Base-by-base conservation (phyloP, 2,329 filamentous ascomycete genomes). In the Catunica adiposa region DNA sequence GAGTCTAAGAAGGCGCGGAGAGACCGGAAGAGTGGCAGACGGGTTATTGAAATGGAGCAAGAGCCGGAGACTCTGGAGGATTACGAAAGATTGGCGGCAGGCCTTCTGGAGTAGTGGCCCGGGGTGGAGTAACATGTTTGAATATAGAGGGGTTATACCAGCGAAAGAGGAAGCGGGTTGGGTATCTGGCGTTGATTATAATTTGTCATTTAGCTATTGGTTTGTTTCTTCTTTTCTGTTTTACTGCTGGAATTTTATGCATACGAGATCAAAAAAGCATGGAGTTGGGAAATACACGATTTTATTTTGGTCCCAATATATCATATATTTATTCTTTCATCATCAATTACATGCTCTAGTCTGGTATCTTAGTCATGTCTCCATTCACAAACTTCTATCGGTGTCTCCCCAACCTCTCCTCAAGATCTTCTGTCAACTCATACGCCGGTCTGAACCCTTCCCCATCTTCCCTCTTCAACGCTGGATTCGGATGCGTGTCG, bases 401-500 rank as follows among this genome's bases (percentile, higher is more conserved):
- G 9, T 85, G 81, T 59, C 88, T 76, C 0, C 88, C 88, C 55
- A 92, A 68, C 55, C 88, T 77, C 70, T 94, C 88, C 63, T 86
- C 84, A 40, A 83, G 73, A 66, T 94, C 88, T 59, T 82, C 78
- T 53, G 77, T 73, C 62, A 92, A 69, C 65, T 87, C 83, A 65
- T 89, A 89, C 0, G 86, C 86, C 1, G 86, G 86, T 53, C 78
- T 71, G 64, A 84, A 90, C 4, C 61, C 56, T 11, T 53, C 66
- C 1, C 57, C 63, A 54, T 67, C 65, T 14, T 63, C 59, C n/a
- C 60, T 60, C 15, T 63, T 66, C 62, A 94, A 69, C 37, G 78
- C 79, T 8, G 92, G 92, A 65, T 98, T 98, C 0, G 88, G 89
- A 61, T 85, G 78, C 1, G 92, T 98, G 69, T 98, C 88, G 56